A percentile compares a stretch with the other conserved stretches of the same genome.
Conservation (phyloP, 2,329 filamentous ascomycete genomes). For the Apiospora phragmitis region DNA sequence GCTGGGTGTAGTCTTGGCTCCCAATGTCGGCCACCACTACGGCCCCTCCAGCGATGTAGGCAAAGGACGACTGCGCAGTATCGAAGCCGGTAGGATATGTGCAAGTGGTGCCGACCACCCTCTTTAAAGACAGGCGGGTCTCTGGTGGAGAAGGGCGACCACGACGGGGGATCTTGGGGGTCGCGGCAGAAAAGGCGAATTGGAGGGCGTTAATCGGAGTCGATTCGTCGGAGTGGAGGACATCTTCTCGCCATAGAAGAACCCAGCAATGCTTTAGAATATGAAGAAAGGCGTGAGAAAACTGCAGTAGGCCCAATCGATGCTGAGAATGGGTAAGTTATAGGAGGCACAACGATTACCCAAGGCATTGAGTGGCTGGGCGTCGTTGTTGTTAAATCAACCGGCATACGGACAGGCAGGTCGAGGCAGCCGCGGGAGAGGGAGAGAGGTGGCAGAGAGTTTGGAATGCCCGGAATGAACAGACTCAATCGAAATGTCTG, state of each 20-base stretch:
- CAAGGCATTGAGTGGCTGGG: conserved; percentile 5
- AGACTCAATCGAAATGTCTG: conserved; percentile 1
- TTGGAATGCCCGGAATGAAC: conserved; percentile 4
- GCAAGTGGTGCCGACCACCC: conserved; percentile 90
- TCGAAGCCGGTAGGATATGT: conserved; percentile 84
- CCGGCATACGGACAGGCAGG: conserved; percentile 1
- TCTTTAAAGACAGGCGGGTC: conserved; percentile 69
- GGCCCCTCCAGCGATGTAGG: conserved; percentile 89
- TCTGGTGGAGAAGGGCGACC: conserved; percentile 49
- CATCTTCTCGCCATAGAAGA: conserved; percentile 57
- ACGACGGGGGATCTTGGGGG: conserved; percentile 64
- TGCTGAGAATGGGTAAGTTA: conserved; percentile 7
- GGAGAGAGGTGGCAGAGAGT: neutral
- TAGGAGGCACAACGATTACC: neutral
- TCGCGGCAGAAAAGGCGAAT: conserved; percentile 68
- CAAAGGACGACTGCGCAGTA: conserved; percentile 74
- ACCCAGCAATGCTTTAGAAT: neutral
- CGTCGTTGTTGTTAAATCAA: conserved; percentile 3
- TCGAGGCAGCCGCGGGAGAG: neutral
- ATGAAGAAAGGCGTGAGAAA: neutral
- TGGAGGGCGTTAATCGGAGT: conserved; percentile 73
- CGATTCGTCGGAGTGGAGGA: conserved; percentile 59
- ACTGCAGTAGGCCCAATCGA: neutral
- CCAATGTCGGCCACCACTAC: conserved; percentile 86
- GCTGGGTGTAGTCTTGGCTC: conserved; percentile 67